Percentiles rank a stretch among this genome's conserved stretches.
These are phyloP conservation scores for Yarrowia sp. DNA, from an alignment of 805 yeast genomes.

Conservation along the genomic window DNA sequence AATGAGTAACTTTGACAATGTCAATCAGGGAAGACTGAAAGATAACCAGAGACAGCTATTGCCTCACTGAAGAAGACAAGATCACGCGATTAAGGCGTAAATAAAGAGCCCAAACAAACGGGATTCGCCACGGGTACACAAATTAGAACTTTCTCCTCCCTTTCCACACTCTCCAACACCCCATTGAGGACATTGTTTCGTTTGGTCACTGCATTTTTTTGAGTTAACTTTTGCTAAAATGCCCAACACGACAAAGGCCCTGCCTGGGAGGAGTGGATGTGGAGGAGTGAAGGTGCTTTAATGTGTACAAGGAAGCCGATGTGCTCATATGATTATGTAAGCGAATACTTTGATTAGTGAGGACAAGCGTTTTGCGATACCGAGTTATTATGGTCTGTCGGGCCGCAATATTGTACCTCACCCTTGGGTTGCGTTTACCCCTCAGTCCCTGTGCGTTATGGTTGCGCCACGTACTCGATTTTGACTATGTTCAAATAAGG, in stretches of 20 bases:
- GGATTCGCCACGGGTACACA: too few relatives aligned
- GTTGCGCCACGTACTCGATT: conserved; percentile 9
- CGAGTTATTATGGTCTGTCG: too few relatives aligned
- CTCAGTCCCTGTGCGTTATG: neutral
- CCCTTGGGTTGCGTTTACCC: neutral
- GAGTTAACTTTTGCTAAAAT: neutral
- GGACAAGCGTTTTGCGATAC: too few relatives aligned
- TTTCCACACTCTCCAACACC: neutral
- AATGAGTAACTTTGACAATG: neutral
- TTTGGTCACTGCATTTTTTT: neutral
- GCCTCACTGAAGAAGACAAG: neutral
- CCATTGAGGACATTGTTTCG: neutral
- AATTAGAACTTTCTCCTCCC: neutral
- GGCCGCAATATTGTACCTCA: too few relatives aligned
- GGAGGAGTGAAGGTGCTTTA: neutral
- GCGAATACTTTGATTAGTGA: neutral
- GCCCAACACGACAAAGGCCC: neutral
- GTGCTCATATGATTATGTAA: neutral
- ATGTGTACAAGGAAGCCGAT: too few relatives aligned
- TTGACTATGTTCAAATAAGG: conserved; percentile 9
- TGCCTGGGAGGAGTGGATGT: neutral
- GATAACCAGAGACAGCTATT: neutral
- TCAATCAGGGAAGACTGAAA: neutral
- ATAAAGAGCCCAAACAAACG: too few relatives aligned
- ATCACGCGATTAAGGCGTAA: neutral